Conservation (phyloP, 352 stramenopile genomes). For the Pythium utonaiense region DNA sequence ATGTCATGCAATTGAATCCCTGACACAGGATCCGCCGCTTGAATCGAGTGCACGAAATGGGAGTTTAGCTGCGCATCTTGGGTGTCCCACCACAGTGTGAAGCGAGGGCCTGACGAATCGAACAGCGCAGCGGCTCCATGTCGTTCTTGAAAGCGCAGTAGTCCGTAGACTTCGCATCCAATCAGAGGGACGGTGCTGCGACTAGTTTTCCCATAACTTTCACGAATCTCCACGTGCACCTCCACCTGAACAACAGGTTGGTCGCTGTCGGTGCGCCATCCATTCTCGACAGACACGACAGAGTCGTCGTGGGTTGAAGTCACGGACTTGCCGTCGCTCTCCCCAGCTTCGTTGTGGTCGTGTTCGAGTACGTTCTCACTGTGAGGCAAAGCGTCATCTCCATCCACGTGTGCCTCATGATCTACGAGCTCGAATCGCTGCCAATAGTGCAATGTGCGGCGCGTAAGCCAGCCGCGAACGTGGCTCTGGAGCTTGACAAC, state of each 20-base stretch:
- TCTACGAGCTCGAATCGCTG: conserved; percentile 12
- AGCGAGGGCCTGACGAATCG: conserved; percentile 16
- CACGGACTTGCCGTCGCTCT: not conserved
- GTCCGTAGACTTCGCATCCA: conserved; percentile 44
- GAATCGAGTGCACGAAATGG: conserved; percentile 33
- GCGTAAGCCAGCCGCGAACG: conserved; percentile 23
- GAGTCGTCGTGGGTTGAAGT: not conserved
- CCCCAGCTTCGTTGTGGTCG: not conserved
- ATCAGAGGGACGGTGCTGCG: not conserved
- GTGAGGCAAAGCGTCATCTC: not conserved
- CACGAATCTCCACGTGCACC: conserved; percentile 16
- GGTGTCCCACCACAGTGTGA: conserved; percentile 58
- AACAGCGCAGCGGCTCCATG: not conserved
- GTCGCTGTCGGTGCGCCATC: not conserved
- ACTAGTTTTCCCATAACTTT: not conserved
- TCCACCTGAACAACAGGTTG: conserved; percentile 8
- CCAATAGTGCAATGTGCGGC: conserved; percentile 10
- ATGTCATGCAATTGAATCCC: conserved; percentile 7
- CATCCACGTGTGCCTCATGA: not conserved
- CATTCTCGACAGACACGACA: not conserved
- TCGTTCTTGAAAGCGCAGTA: conserved; percentile 22
- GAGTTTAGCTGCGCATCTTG: conserved; percentile 39
- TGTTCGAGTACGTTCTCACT: not conserved
- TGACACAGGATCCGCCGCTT: not conserved
- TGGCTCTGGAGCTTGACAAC: conserved; percentile 36